A percentile compares a stretch with the other conserved stretches of the same genome.
These are phyloP conservation scores for Dipodascus albidus DNA, from an alignment of 805 yeast species.

Conservation along the genomic window DNA sequence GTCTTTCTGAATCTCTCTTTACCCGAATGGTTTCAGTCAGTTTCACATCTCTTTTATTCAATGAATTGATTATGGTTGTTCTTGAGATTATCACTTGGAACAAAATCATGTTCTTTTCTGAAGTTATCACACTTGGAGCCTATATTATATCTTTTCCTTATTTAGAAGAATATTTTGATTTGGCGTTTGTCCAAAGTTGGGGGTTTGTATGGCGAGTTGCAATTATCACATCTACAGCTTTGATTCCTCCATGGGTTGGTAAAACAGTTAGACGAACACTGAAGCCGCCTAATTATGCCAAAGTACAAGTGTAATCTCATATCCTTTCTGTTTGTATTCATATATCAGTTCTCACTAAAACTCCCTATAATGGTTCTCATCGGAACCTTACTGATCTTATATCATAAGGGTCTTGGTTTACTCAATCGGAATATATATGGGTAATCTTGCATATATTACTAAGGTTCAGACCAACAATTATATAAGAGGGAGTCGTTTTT, in stretches of 20 bases:
- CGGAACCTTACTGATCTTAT: too few species aligned
- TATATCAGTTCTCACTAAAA: too few species aligned
- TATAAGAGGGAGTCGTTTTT: neutral
- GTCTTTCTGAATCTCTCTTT: slow-evolving; percentile 44
- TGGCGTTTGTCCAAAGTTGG: slow-evolving; percentile 52
- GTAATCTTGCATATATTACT: neutral
- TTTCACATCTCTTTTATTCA: slow-evolving; percentile 66
- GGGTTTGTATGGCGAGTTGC: slow-evolving; percentile 47
- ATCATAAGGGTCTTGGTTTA: neutral
- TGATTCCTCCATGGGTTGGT: slow-evolving; percentile 83
- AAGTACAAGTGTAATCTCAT: slow-evolving; percentile 47
- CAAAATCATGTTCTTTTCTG: slow-evolving; percentile 61
- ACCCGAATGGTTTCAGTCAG: slow-evolving; percentile 74
- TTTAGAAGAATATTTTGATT: slow-evolving; percentile 75
- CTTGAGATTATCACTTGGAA: slow-evolving; percentile 90
- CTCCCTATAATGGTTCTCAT: too few species aligned
- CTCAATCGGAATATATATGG: neutral
- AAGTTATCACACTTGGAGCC: slow-evolving; percentile 53
- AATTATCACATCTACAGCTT: slow-evolving; percentile 53
- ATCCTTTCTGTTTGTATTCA: too few species aligned
- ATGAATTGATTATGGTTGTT: slow-evolving; percentile 90
- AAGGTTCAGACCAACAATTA: neutral
- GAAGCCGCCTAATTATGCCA: slow-evolving; percentile 93
- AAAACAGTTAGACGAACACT: slow-evolving; percentile 63
- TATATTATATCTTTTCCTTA: slow-evolving; percentile 75